A percentile compares a stretch with the other conserved stretches of the same genome.
These are phyloP conservation scores for Aspergillus neotritici DNA, from an alignment of 2,329 filamentous ascomycete genomes.

Conservation along the genomic window DNA sequence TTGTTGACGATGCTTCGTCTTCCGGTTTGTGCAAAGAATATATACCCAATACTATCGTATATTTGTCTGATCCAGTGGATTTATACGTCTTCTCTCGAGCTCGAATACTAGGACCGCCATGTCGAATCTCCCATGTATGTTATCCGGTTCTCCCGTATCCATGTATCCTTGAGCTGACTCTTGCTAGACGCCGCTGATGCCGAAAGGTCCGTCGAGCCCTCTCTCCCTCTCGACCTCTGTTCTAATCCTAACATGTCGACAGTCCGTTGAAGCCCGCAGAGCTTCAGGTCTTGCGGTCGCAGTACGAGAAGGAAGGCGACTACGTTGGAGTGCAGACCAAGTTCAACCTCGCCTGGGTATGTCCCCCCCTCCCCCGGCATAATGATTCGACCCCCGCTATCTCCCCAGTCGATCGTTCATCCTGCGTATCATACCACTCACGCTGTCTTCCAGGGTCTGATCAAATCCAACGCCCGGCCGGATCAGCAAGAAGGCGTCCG, in stretches of 20 bases:
- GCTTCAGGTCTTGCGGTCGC: conserved; percentile 82
- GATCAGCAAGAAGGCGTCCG: conserved; percentile 95
- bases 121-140: conserved; percentile 49
- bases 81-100: background rate
- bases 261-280: conserved; percentile 88
- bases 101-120: conserved; percentile 21
- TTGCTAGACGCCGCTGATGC: conserved; percentile 86
- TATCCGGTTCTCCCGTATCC: background rate
- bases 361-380: conserved; percentile 15
- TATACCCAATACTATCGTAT: background rate
- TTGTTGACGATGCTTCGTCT: background rate
- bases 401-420: background rate
- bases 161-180: conserved; percentile 11
- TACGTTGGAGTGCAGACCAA: conserved; percentile 97
- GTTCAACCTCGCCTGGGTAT: conserved; percentile 99
- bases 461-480: conserved; percentile 77
- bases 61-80: conserved; percentile 1
- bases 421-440: background rate
- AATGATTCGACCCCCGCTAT: background rate
- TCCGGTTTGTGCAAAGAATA: background rate
- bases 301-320: conserved; percentile 96
- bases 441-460: conserved; percentile 63
- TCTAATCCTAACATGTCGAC: conserved; percentile 13
- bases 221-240: background rate
- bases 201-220: conserved; percentile 62